A percentile compares a stretch with the other conserved stretches of the same genome.
These are phyloP conservation scores for Annulohypoxylon nitens DNA, from an alignment of 495 filamentous ascomycete genomes.

Conservation along the genomic window DNA sequence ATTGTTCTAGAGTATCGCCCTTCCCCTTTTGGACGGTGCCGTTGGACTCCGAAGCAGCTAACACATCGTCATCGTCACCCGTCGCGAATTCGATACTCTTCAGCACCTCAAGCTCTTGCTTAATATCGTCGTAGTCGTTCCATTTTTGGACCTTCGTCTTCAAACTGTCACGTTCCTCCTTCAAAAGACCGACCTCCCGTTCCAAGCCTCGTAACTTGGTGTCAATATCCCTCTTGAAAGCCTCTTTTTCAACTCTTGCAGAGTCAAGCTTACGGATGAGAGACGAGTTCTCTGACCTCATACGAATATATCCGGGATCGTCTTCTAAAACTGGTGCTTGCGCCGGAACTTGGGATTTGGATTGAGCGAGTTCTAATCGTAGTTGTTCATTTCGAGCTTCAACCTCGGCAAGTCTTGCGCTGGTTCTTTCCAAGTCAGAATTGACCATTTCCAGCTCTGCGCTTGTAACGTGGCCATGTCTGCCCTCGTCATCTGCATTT, in stretches of 20 bases:
- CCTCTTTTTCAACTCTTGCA: conserved; percentile 82
- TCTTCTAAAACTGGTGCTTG: conserved; percentile 77
- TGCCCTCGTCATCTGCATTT: conserved; percentile 64
- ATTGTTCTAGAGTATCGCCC: conserved; percentile 87
- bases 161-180: conserved; percentile 76
- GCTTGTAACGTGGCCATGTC: conserved; percentile 75
- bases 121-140: conserved; percentile 95
- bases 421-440: conserved; percentile 91
- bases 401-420: conserved; percentile 85
- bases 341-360: conserved; percentile 77
- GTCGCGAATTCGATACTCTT: conserved; percentile 98
- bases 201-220: conserved; percentile 79
- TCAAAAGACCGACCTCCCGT: conserved; percentile 74
- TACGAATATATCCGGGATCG: conserved; percentile 84
- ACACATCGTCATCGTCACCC: conserved; percentile 81
- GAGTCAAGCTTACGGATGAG: conserved; percentile 89
- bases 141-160: conserved; percentile 86
- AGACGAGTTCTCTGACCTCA: conserved; percentile 92
- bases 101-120: conserved; percentile 93
- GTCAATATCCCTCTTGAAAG: conserved; percentile 78
- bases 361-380: conserved; percentile 88
- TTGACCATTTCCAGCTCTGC: conserved; percentile 94
- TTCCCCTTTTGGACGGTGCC: conserved; percentile 69
- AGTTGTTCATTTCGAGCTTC: conserved; percentile 96
- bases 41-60: conserved; percentile 59